A percentile compares a stretch with the other conserved stretches of the same genome.
phyloP scores from a whole-genome alignment of 495 filamentous ascomycete genomes.

The Trichoderma virens region DNA sequence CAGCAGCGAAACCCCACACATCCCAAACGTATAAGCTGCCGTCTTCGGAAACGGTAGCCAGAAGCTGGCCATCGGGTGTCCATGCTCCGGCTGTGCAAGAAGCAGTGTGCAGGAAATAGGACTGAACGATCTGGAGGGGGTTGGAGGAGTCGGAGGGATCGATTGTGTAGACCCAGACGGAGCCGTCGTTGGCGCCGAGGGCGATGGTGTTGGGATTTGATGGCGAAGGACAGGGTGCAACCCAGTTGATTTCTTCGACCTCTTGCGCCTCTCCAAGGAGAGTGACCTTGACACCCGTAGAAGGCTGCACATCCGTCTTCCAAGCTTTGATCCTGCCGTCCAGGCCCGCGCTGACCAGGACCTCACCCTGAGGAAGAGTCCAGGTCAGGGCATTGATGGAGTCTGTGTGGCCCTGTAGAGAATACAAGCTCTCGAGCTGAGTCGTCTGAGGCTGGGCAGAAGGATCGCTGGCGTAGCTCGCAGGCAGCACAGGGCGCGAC shows the following conservation, averaged over 20 bases:
- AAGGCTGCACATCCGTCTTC: conserved; percentile 64
- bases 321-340: conserved; percentile 68
- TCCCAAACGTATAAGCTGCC: conserved; percentile 87
- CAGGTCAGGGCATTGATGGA: conserved; percentile 81
- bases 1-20: conserved; percentile 75
- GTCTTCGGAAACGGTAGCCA: conserved; percentile 88
- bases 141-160: conserved; percentile 49
- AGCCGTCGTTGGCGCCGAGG: conserved; percentile 85
- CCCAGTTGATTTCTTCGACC: conserved; percentile 92
- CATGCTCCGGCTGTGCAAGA: conserved; percentile 86
- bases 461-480: conserved; percentile 64
- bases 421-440: conserved; percentile 53
- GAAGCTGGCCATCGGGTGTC: conserved; percentile 78
- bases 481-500: conserved; percentile 58
- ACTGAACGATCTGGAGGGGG: conserved; percentile 72
- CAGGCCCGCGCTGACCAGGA: conserved; percentile 75
- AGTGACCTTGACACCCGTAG: conserved; percentile 71
- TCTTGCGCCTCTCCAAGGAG: conserved; percentile 66
- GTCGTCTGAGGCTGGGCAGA: conserved; percentile 44
- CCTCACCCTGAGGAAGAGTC: conserved; percentile 74
- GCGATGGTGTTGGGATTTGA: conserved; percentile 75
- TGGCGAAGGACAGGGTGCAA: conserved; percentile 63
- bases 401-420: conserved; percentile 81
- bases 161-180: conserved; percentile 88
- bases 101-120: conserved; percentile 82